Percentiles rank a stretch among this genome's conserved stretches.
These are phyloP conservation scores for Malassezia caprae DNA, from an alignment of 1,284 basidiomycete species.

Conservation along the genomic window DNA sequence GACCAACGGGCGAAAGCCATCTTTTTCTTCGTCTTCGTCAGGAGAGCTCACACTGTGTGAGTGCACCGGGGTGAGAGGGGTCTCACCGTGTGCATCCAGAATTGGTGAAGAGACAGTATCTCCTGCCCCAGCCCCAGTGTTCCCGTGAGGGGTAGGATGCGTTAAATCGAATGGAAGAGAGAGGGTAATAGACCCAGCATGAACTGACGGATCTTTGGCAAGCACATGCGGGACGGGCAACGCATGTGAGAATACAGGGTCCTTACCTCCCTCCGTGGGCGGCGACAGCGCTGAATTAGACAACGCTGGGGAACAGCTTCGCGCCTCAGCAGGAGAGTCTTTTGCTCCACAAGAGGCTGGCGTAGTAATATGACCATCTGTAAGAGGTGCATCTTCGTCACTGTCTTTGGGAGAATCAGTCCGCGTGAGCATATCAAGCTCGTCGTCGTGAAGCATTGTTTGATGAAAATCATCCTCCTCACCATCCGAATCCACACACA, in stretches of 20 bases:
- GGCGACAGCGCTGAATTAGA: background rate
- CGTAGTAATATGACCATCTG: conserved; percentile 11
- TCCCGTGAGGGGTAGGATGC: background rate
- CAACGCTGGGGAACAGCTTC: conserved; percentile 2
- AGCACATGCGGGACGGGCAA: conserved; percentile 28
- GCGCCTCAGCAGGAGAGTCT: background rate
- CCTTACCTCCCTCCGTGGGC: background rate
- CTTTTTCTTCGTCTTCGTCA: background rate
- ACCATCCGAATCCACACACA: conserved; percentile 17
- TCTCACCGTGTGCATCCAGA: conserved; percentile 13
- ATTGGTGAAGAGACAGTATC: background rate
- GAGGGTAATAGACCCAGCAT: conserved; percentile 30
- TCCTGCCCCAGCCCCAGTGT: background rate
- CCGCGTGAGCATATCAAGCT: conserved; percentile 30
- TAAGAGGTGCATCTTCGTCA: conserved; percentile 5
- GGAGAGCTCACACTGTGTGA: background rate
- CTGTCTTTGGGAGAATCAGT: conserved; percentile 14
- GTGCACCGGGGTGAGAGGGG: conserved; percentile 14
- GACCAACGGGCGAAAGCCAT: background rate
- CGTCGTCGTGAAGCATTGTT: conserved; percentile 36
- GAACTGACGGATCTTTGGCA: conserved; percentile 22
- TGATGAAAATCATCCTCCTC: conserved; percentile 43
- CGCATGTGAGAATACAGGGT: conserved; percentile 35
- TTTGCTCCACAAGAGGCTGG: conserved; percentile 2
- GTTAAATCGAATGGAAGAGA: conserved; percentile 25